Conservation (phyloP, 2,329 filamentous ascomycete genomes). For the Aspergillus sp. region DNA sequence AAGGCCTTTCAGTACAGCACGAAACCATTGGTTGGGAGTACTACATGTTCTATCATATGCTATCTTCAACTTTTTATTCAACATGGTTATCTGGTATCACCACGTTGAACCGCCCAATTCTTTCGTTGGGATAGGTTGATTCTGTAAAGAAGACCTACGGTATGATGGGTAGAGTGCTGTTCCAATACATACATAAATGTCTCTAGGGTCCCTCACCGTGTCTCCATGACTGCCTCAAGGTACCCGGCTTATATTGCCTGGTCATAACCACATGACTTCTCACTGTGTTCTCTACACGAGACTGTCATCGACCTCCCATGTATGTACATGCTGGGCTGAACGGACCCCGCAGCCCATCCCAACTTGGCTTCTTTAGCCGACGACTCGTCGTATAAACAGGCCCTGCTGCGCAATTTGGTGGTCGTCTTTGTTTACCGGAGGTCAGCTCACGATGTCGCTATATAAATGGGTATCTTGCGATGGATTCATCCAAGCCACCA, state of each 20-base stretch:
- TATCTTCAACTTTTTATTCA: not conserved
- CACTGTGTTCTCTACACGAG: no score
- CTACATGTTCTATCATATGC: not conserved
- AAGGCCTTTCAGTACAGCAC: no score
- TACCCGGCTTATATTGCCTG: no score
- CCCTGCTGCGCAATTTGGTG: not conserved
- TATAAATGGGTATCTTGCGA: slow-evolving; percentile 7
- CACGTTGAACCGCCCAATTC: not conserved
- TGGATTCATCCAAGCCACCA: slow-evolving; percentile 2
- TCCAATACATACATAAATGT: no score
- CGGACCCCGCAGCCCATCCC: not conserved
- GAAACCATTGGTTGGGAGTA: not conserved
- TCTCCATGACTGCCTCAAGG: no score
- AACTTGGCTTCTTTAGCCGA: not conserved
- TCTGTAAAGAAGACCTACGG: no score
- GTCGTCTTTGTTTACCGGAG: not conserved
- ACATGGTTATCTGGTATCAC: not conserved
- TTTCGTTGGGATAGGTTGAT: not conserved
- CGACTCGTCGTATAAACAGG: not conserved
- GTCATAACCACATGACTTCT: no score
- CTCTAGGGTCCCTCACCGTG: no score
- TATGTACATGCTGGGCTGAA: not conserved
- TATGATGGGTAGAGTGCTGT: no score
- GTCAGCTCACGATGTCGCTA: slow-evolving; percentile 2
- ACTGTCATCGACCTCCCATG: no score